Base-by-base conservation (phyloP, 2,329 filamentous ascomycete genomes). In the Penicillium janthinellum region DNA sequence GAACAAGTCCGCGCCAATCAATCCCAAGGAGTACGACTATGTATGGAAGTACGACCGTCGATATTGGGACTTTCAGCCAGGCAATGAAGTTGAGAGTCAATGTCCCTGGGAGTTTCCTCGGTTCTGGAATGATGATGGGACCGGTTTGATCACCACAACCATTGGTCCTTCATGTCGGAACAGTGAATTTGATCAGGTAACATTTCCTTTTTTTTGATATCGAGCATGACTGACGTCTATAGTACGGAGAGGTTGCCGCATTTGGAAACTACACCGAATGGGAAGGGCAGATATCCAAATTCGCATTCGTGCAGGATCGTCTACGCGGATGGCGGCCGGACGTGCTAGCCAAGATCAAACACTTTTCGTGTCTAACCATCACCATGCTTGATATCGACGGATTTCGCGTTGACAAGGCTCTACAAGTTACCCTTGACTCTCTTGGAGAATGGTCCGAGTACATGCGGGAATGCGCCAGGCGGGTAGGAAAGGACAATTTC, bases 261-360 rank as follows among this genome's bases (percentile, higher is more conserved):
- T 87, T 88, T 65, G 86, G 86, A 65, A 81, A 85, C 11, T 87
- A 83, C 63, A 82, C 84, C 0, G 84, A 88, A 68, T 88, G 84
- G 83, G 76, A 86, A 67, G 83, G 84, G 69, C 84, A 88, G 70
- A 77, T 89, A 42, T 81, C 85, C 47, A 88, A 88, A 66, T 89
- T 88, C 71, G 85, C 85, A 52, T 86, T 83, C 49, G 86, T 88
- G 2, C 86, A 89, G 71, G 86, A 89, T 73, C 85, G 86, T 69
- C 78, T 89, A 2, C 82, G 87, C 57, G 86, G 88, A 67, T 89
- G 87, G 87, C 66, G 81, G 20, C 82, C 84, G 1, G 79, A 80
- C 4, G 86, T 88, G 0, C 76, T 82, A 20, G 78, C 81, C 42
- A 86, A 84, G 64, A 75, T 89, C 61, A 82, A 84, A 64, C 81